phyloP scores from a whole-genome alignment of 176 grass and related monocot species.

The Oryza punctata region DNA sequence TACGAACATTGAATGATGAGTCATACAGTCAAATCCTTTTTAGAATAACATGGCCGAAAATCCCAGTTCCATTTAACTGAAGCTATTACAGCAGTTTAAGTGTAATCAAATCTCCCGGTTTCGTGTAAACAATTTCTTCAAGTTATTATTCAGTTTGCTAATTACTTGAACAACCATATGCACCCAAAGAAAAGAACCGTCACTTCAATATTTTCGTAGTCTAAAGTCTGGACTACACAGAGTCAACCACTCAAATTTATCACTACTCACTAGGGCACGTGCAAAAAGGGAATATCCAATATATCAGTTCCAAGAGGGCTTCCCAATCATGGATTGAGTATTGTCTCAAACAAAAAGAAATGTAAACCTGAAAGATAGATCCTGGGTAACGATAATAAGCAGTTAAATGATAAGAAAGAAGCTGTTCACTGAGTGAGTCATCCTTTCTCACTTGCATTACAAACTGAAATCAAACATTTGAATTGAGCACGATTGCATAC shows the following conservation, averaged over 20 bases:
- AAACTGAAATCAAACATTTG: not conserved
- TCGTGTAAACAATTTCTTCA: no score
- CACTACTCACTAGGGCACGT: not conserved
- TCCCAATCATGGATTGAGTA: not conserved
- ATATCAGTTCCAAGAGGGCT: not conserved
- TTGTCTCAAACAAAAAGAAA: not conserved
- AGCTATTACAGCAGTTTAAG: no score
- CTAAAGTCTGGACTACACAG: no score
- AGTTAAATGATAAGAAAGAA: not conserved
- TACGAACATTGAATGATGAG: no score
- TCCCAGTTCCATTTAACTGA: not conserved
- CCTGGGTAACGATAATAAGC: not conserved
- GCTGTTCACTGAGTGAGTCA: not conserved
- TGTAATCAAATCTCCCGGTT: no score
- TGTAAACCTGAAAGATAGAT: constrained; percentile 4
- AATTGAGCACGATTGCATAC: not conserved
- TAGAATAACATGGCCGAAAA: not conserved
- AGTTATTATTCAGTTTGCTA: no score
- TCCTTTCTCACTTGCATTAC: not conserved
- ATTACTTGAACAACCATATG: no score
- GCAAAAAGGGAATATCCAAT: not conserved
- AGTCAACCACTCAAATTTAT: not conserved
- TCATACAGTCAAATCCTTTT: not conserved
- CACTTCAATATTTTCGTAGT: no score
- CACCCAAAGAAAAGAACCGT: no score